Evolutionary conservation across 345 rosid genomes (phyloP), one percentile per base, ranked within the genome.

Genomic region (Pugionium cornutum): DNA sequence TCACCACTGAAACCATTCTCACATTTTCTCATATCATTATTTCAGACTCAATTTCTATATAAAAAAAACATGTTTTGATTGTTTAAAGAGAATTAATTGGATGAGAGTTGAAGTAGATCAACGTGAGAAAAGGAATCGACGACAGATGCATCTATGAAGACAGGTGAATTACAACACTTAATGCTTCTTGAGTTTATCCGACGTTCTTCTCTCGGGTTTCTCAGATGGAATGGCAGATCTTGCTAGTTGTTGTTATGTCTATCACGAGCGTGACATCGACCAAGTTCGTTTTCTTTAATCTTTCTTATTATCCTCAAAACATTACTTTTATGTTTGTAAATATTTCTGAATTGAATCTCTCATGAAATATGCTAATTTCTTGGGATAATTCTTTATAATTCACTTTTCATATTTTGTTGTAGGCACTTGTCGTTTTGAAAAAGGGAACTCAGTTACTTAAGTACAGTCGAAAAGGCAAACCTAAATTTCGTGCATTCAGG

Each of bases 151-250:
- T 85, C 92, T 81, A 89, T 89, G 98, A 84, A 83, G 98, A 87
- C 89, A 68, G 83, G 86, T 79, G 78, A 76, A 74, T 75, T 58
- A 64, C 76, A 72, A 58, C 76, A 72, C 79, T 78, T 76, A 77
- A 83, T 87, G 87, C 76, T 73, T 66, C 81, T 79, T 76, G 79
- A 79, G 78, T 79, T 66, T 70, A 74, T 67, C 70, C 76, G 77
- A 64, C 78, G 74, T 81, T 76, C 65, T 74, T 82, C 76, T 75
- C 53, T 62, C 76, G 55, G 69, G 39, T 70, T 75, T 83, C 78
- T 88, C 97, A 86, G 89, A 94, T 94, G 99, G 99, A 94, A 94
- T 94, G 99, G 99, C 97, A 88, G 91, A 94, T 94, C 94, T 79
- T 83, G 81, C 75, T 85, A 77, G 44, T n/a, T 18, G 53, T 74